Base-by-base conservation (phyloP, 2,329 filamentous ascomycete genomes). In the Ophiocordyceps robertsii region DNA sequence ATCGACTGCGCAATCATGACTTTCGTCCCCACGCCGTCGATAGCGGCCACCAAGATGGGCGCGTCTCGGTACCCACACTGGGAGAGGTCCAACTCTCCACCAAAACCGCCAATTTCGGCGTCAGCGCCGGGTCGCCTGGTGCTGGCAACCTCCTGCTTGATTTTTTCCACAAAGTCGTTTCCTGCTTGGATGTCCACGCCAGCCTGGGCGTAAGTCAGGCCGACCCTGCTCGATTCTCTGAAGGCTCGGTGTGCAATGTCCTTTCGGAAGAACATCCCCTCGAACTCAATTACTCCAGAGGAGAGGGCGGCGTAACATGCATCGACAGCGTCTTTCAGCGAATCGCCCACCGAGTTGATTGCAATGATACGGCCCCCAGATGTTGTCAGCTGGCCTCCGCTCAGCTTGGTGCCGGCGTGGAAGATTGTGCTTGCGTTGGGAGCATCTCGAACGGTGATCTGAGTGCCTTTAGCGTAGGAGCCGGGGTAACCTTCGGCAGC, bases 11-110 rank as follows among this genome's bases (percentile, higher is more conserved):
- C 92, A 55, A 98, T 86, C 73, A 93, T 93, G 53, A 96, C 81
- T 69, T 96, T 96, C 39, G 90, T 96, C 46, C 90, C 92, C 32
- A 96, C 88, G 41, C 92, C 92, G 58, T 98, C 92, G 49, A 95
- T 96, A 46, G 88, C 89, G 43, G 85, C 85, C n/a, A 96, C 86
- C 24, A 96, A 66, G 44, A 89, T 82, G 11, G 90, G 89, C 0
- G 83, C 76, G 45, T 77, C 71, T 6, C 72, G 67, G 56, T 86
- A 93, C 41, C 85, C 84, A 12, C 85, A 84, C 40, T 75, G 74
- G 7, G 79, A 68, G 13, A 95, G 56, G 44, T 65, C 61, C 17
- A 65, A 54, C 39, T 66, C 62, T 29, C 92, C 92, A 40, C 92
- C 92, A 54, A 98, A 98, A 3, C 92, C 92, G 45, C 92, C 92